Conservation (phyloP, 257 asterid species). For the Capsicum chinense region DNA sequence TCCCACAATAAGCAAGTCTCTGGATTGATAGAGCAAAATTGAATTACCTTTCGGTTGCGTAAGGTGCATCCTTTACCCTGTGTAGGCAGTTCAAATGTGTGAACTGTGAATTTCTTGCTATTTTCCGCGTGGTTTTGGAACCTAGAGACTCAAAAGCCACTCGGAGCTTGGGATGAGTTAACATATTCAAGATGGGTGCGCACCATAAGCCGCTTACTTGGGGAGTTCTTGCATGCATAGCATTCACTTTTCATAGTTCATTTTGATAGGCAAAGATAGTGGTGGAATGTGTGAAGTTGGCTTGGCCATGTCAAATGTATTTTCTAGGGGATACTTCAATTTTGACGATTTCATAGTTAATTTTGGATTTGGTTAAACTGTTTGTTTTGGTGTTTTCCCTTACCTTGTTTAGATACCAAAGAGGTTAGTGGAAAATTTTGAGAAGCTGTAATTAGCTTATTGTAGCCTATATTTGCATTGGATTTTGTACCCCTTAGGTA, state of each 20-base stretch:
- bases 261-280: neutral
- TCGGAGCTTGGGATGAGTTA: neutral
- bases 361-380: neutral
- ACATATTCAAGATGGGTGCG: neutral
- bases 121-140: neutral
- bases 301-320: neutral
- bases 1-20: slow-evolving; percentile 20
- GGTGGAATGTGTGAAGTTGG: neutral
- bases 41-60: neutral
- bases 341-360: neutral
- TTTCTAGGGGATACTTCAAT: neutral
- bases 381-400: neutral
- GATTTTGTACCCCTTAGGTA: neutral
- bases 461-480: slow-evolving; percentile 19
- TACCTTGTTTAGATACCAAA: neutral
- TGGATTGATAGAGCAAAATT: neutral
- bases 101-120: neutral
- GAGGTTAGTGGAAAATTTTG: slow-evolving; percentile 31
- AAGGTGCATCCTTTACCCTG: neutral
- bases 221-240: slow-evolving; percentile 1
- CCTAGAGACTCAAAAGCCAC: neutral
- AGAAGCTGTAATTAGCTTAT: neutral
- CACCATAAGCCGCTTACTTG: neutral
- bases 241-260: neutral
- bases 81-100: neutral